Evolutionary conservation across 805 yeast genomes (phyloP), one percentile per base, ranked within the genome.

Genomic region (Zygosaccharomyces rouxii): DNA sequence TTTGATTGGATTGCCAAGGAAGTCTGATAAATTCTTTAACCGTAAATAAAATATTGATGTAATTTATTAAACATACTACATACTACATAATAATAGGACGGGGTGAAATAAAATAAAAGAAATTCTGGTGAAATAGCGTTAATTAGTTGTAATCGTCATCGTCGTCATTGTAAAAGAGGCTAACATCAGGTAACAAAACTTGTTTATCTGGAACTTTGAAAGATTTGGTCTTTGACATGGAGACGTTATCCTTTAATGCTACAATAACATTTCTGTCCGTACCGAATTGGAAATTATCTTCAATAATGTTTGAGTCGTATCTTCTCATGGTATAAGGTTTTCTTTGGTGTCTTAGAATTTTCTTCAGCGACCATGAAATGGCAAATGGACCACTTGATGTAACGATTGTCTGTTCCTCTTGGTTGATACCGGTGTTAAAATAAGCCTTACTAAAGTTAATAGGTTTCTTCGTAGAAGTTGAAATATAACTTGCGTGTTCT

Each of bases 311-410:
- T 38, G 77, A 76, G 19, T 73, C 68, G 62, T 84, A 84, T 48
- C 79, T 73, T 64, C 79, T 82, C 62, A 90, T 81, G 43, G 74
- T 68, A 63, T 86, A 87, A 5, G 85, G 76, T 22, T 72, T 75
- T 38, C 67, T 67, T 48, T 77, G 79, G 47, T 81, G 79, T 38
- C 70, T 69, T 38, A 83, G 62, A 11, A 85, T 72, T 52, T 81
- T 79, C 55, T 71, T 75, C 61, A 89, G 66, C 10, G 84, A 81
- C 96, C 96, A 89, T 1, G 86, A 76, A 19, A 89, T 77, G 21
- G 89, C 84, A 66, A 80, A 89, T 16, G 90, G 92, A 2, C 96
- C 96, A 2, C 84, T 73, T 3, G 92, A 81, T 1, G 95, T 77
- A 21, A 88, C 81, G 44, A 89, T 85, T 1, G 83, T 74, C 16